These are phyloP conservation scores for Schizophyllum commune DNA, from an alignment of 1,284 basidiomycete genomes.

Conservation along the genomic window DNA sequence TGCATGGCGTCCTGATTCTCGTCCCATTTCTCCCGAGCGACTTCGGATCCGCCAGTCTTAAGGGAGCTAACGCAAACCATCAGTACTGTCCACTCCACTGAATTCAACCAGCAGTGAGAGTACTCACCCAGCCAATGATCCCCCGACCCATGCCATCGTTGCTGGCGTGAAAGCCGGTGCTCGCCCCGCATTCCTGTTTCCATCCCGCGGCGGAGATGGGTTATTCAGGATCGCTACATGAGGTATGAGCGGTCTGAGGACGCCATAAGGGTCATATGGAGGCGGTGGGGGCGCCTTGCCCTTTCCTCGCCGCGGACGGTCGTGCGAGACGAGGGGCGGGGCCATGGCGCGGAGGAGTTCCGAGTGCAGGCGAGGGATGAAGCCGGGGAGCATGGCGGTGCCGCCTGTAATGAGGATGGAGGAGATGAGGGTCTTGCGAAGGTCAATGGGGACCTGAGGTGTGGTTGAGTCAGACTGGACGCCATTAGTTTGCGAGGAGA, in stretches of 20 bases:
- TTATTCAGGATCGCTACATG: slow-evolving; percentile 82
- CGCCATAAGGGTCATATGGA: slow-evolving; percentile 63
- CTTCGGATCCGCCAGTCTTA: slow-evolving; percentile 78
- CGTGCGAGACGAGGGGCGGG: slow-evolving; percentile 15
- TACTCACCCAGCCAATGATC: slow-evolving; percentile 80
- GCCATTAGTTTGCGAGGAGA: not conserved
- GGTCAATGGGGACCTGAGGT: slow-evolving; percentile 77
- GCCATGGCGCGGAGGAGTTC: slow-evolving; percentile 55
- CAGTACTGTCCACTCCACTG: not conserved
- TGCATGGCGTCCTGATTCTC: slow-evolving; percentile 36
- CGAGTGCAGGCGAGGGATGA: slow-evolving; percentile 77
- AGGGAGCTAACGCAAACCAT: slow-evolving; percentile 36
- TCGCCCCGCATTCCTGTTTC: slow-evolving; percentile 51
- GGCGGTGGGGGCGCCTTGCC: slow-evolving; percentile 34
- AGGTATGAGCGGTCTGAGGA: slow-evolving; percentile 59
- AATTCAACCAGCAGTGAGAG: not conserved
- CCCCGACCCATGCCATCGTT: slow-evolving; percentile 86
- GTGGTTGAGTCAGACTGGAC: too few relatives aligned
- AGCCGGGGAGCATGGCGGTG: slow-evolving; percentile 86
- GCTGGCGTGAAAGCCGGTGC: slow-evolving; percentile 82
- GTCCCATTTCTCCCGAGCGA: slow-evolving; percentile 80
- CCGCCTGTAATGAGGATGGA: slow-evolving; percentile 85
- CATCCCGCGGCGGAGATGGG: slow-evolving; percentile 43
- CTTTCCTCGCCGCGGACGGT: slow-evolving; percentile 13
- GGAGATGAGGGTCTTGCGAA: slow-evolving; percentile 73